phyloP scores from a whole-genome alignment of 2,329 filamentous ascomycete genomes.

The Pyrenochaeta sp. region DNA sequence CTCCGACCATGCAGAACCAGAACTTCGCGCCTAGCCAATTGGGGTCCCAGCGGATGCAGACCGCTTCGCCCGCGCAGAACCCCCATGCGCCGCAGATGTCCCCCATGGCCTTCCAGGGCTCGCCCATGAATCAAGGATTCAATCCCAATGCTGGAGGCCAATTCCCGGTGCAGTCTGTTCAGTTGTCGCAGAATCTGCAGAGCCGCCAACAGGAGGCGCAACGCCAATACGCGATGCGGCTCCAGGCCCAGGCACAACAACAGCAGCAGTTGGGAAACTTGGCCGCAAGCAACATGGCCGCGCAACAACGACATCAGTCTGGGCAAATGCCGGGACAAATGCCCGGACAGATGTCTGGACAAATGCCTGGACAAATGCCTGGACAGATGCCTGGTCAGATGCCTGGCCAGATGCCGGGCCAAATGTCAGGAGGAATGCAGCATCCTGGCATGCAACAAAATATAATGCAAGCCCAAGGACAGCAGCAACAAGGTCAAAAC shows the following conservation, averaged over 20 bases:
- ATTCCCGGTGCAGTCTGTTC: conserved; percentile 55
- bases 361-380: too few species aligned
- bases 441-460: conserved; percentile 40
- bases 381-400: too few species aligned
- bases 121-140: conserved; percentile 48
- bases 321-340: conserved; percentile 48
- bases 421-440: conserved; percentile 45
- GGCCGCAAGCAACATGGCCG: conserved; percentile 49
- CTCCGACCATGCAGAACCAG: conserved; percentile 89
- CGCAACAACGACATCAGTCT: conserved; percentile 46
- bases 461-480: conserved; percentile 37
- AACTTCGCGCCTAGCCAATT: conserved; percentile 64
- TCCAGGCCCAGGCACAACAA: conserved; percentile 69
- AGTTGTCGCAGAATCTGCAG: conserved; percentile 60
- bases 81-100: conserved; percentile 54
- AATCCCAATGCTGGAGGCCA: conserved; percentile 52
- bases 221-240: conserved; percentile 83
- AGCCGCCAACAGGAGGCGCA: conserved; percentile 67
- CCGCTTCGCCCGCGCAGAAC: conserved; percentile 91
- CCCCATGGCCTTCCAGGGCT: conserved; percentile 46
- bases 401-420: too few species aligned
- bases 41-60: conserved; percentile 75
- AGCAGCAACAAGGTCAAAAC: conserved; percentile 17
- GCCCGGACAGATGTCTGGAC: too few species aligned
- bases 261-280: conserved; percentile 61